Base-by-base conservation (phyloP, 495 filamentous ascomycete genomes). In the Penicillium tannophilum region DNA sequence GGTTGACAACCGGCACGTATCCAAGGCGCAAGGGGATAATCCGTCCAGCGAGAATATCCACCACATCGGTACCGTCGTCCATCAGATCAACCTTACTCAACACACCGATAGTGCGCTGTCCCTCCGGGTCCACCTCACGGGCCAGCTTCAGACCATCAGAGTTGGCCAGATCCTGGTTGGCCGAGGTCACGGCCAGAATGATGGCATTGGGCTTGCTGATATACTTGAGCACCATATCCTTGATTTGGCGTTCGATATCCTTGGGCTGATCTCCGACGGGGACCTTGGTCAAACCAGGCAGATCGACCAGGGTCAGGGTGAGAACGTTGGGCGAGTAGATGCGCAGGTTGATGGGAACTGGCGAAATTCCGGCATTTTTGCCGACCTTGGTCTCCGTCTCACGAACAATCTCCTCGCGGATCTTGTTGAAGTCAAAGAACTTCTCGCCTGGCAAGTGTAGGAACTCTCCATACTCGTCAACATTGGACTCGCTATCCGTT, bases 11-110 rank as follows among this genome's bases (percentile, higher is more conserved):
- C 7, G 95, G 95, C 19, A 99, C 95, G 71, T 99, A 99, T 62
- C 95, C 95, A 58, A 99, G 75, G 56, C 95, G 88, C 63, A 99
- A 72, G 17, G 95, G 95, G 71, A 99, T 98, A 75, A 99, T 94
- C 68, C 95, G 89, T 57, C 95, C 95, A 66, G 95, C 94, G 65
- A 99, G 84, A 80, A 99, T 99, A 79, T 99, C 95, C 63, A 99
- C 94, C 17, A 99, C 95, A 70, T 99, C 95, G 36, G 95, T 99
- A 39, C 95, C 95, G 30, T 97, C 93, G 76, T 99, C 95, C 95
- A 99, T 99, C 73, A 99, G 79, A 75, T 99, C 95, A 53, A 99
- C 93, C 82, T 99, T 99, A 55, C 93, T 98, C 68, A 99, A 83
- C 63, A 99, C 95, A 80, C 95, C 95, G 60, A 99, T 99, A 23